Evolutionary conservation across 805 yeast genomes (phyloP).

Genomic region (Isabelozyma heimii): DNA sequence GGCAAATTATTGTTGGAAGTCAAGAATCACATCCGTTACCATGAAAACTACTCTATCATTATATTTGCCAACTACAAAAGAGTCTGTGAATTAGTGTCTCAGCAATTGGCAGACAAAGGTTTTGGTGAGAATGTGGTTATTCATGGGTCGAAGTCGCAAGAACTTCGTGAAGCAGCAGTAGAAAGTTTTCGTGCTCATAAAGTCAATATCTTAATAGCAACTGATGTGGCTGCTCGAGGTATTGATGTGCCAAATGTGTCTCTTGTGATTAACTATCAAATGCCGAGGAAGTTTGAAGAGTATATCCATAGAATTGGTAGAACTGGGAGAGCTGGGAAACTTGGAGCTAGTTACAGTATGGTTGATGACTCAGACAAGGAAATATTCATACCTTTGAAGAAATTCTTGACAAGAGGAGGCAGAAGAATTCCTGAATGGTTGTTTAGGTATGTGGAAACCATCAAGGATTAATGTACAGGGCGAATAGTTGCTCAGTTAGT

Average conservation of each 20-base stretch:
- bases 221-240: slow-evolving; percentile 96
- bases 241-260: slow-evolving; percentile 87
- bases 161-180: slow-evolving; percentile 78
- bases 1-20: slow-evolving; percentile 39
- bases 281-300: slow-evolving; percentile 74
- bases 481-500: too few species aligned
- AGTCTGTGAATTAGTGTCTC: slow-evolving; percentile 65
- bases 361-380: slow-evolving; percentile 56
- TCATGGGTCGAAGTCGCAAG: slow-evolving; percentile 88
- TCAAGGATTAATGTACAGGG: too few species aligned
- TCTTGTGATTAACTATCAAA: slow-evolving; percentile 81
- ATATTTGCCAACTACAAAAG: slow-evolving; percentile 78
- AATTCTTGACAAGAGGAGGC: slow-evolving; percentile 41
- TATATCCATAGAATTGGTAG: slow-evolving; percentile 93
- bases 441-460: not conserved
- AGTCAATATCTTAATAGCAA: slow-evolving; percentile 73
- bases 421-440: slow-evolving; percentile 29
- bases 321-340: slow-evolving; percentile 91
- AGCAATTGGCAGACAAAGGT: slow-evolving; percentile 40
- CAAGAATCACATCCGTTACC: slow-evolving; percentile 39
- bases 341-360: slow-evolving; percentile 75
- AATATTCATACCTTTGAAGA: slow-evolving; percentile 49
- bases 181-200: slow-evolving; percentile 52
- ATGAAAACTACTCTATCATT: slow-evolving; percentile 45
- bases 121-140: slow-evolving; percentile 54